phyloP scores from a whole-genome alignment of 441 rosid genomes.

The Jatropha multifida region DNA sequence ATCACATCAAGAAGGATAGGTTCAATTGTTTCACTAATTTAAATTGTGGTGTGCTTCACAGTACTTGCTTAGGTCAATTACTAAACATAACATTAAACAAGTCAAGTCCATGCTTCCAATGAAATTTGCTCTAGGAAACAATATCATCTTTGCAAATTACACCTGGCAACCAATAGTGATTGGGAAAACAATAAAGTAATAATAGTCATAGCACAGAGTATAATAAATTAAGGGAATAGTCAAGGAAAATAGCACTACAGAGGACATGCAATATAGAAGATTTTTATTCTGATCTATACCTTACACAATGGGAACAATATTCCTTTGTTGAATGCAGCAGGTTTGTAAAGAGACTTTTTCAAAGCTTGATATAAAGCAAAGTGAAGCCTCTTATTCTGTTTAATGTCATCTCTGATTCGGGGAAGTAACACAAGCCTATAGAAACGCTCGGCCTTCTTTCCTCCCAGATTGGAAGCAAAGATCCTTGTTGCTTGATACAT shows the following conservation, averaged over 20 bases:
- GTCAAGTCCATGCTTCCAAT: not conserved
- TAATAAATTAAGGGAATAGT: not conserved
- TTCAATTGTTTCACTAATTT: not conserved
- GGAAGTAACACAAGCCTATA: constrained; percentile 82
- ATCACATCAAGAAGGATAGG: not conserved
- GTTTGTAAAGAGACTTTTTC: constrained; percentile 74
- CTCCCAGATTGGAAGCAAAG: constrained; percentile 72
- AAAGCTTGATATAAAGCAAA: constrained; percentile 79
- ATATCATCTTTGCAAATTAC: not conserved
- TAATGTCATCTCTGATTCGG: constrained; percentile 82
- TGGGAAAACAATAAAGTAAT: not conserved
- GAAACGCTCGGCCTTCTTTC: constrained; percentile 66
- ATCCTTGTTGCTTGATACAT: constrained; percentile 88
- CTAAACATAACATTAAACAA: not conserved
- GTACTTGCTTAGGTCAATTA: not conserved
- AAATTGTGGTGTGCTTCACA: not conserved
- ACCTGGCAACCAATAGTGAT: not conserved
- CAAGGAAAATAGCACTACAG: not conserved
- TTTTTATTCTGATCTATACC: constrained; percentile 36
- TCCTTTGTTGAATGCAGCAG: constrained; percentile 93
- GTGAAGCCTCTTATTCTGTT: constrained; percentile 76
- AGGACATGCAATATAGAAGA: not conserved
- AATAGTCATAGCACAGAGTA: not conserved
- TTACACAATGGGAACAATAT: constrained; percentile 82
- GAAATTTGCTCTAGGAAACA: not conserved